A percentile compares a stretch with the other conserved stretches of the same genome.
Evolutionary conservation across 306 rosid genomes (phyloP).

Genomic region (Lablab purpureus): DNA sequence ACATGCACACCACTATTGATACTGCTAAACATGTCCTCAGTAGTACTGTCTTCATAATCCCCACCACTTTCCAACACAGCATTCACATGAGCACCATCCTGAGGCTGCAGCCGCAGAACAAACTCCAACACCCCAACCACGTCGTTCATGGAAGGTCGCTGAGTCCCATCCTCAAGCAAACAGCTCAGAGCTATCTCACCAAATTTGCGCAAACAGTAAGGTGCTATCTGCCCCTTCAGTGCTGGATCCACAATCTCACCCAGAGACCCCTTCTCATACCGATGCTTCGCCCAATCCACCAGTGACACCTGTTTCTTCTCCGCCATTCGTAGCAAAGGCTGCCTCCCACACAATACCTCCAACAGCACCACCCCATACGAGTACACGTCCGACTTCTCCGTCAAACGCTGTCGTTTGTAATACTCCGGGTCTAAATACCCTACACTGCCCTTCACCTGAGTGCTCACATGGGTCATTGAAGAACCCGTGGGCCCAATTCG

Average conservation of each 20-base stretch:
- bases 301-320: slow-evolving; percentile 32
- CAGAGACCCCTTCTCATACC: neutral
- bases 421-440: slow-evolving; percentile 8
- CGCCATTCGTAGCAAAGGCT: slow-evolving; percentile 1
- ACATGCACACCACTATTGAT: neutral
- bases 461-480: neutral
- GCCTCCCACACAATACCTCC: slow-evolving; percentile 27
- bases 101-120: slow-evolving; percentile 30
- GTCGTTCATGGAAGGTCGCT: slow-evolving; percentile 42
- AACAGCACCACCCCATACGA: slow-evolving; percentile 38
- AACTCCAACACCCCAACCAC: slow-evolving; percentile 31
- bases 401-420: neutral
- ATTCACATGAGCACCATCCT: neutral
- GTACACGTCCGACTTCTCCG: slow-evolving; percentile 4
- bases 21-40: neutral
- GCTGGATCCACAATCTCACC: neutral
- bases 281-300: slow-evolving; percentile 28
- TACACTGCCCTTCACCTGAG: neutral
- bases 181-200: slow-evolving; percentile 22
- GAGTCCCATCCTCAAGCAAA: slow-evolving; percentile 44
- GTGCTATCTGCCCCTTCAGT: slow-evolving; percentile 13
- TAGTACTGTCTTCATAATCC: neutral
- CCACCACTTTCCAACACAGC: neutral
- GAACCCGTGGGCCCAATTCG: neutral
- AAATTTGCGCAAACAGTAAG: slow-evolving; percentile 13